Evolutionary conservation across 305 asterid genomes (phyloP).

Genomic region (Fraxinus floribunda): DNA sequence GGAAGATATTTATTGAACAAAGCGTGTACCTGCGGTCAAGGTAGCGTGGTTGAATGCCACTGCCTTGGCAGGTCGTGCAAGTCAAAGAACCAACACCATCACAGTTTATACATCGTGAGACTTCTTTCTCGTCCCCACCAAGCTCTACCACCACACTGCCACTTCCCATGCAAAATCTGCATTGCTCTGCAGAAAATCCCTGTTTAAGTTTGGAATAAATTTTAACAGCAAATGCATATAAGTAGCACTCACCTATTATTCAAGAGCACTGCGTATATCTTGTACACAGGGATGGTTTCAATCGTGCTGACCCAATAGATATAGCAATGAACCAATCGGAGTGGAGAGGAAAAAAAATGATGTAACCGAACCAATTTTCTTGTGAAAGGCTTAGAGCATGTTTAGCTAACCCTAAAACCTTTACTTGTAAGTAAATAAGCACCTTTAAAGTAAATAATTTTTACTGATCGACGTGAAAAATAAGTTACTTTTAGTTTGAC

Average conservation of each 20-base stretch:
- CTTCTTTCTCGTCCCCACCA: slow-evolving; percentile 82
- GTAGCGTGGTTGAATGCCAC: slow-evolving; percentile 94
- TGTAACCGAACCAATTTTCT: background rate
- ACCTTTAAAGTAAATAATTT: no score
- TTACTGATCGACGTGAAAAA: background rate
- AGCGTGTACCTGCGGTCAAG: slow-evolving; percentile 83
- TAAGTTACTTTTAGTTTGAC: no score
- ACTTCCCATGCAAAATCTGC: slow-evolving; percentile 82
- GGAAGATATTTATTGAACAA: background rate
- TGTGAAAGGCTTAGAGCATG: background rate
- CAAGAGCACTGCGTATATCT: background rate
- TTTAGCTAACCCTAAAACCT: no score
- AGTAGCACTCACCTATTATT: background rate
- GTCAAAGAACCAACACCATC: slow-evolving; percentile 79
- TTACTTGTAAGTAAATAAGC: background rate
- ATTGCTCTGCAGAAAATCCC: slow-evolving; percentile 54
- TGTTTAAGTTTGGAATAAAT: background rate
- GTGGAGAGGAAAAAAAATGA: background rate
- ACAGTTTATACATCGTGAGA: slow-evolving; percentile 82
- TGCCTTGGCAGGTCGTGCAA: slow-evolving; percentile 98
- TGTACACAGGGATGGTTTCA: background rate
- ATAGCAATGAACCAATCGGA: background rate
- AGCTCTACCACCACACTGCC: slow-evolving; percentile 79
- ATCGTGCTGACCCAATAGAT: background rate
- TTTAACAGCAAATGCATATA: background rate